These are phyloP conservation scores for Leccinum pallidistipes DNA, from an alignment of 1,284 basidiomycete genomes.

Conservation along the genomic window DNA sequence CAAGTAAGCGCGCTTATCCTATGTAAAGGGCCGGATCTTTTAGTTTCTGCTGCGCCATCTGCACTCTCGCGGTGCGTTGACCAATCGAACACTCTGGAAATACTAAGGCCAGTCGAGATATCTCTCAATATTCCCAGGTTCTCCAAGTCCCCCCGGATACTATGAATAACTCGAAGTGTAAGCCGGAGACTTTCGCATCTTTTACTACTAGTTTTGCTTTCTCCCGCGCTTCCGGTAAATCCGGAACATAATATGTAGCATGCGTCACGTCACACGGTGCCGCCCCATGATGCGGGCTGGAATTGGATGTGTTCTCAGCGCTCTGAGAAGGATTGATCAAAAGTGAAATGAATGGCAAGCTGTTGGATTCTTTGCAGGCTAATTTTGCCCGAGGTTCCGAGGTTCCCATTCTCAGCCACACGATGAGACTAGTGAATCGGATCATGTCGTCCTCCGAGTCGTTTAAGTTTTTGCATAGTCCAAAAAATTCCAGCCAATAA, in stretches of 20 bases:
- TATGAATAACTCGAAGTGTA: no score
- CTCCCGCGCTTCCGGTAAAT: neutral
- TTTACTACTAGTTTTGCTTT: no score
- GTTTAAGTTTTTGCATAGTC: neutral
- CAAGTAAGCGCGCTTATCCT: no score
- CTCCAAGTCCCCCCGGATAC: neutral
- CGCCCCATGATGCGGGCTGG: neutral
- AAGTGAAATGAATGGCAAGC: no score
- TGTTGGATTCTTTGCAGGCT: no score
- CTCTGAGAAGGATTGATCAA: neutral
- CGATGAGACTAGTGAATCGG: neutral
- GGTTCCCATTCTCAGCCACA: neutral
- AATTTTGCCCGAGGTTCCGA: no score
- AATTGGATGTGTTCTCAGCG: neutral
- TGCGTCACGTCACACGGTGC: neutral
- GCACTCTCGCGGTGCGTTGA: neutral
- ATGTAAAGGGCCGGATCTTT: neutral
- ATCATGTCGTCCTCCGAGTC: neutral
- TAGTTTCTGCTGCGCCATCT: no score
- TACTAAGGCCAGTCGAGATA: neutral
- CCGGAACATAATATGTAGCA: neutral
- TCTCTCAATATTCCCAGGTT: neutral
- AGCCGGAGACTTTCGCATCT: no score
- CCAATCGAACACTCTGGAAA: neutral
- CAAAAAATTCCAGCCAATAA: neutral